Evolutionary conservation across 2,329 filamentous ascomycete genomes (phyloP).

Genomic region (Geosmithia morbida): DNA sequence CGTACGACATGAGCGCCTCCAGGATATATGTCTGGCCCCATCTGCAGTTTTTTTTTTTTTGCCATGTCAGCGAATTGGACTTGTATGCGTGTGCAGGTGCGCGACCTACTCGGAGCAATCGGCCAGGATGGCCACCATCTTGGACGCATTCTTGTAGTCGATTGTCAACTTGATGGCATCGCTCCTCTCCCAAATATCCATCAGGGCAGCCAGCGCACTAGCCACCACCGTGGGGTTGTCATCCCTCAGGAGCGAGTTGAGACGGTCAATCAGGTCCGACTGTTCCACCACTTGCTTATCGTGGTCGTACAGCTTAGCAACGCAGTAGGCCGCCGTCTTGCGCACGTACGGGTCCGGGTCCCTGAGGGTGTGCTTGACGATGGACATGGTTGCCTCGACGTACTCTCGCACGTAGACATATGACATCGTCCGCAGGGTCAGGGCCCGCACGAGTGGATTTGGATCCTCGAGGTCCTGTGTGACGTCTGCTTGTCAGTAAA

Average conservation of each 20-base stretch:
- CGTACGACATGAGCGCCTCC: constrained; percentile 94
- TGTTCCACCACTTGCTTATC: constrained; percentile 79
- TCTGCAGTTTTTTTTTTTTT: constrained; percentile 29
- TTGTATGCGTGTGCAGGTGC: neutral
- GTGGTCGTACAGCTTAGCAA: constrained; percentile 96
- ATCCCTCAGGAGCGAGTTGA: constrained; percentile 82
- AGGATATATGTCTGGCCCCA: constrained; percentile 99
- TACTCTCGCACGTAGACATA: constrained; percentile 96
- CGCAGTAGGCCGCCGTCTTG: constrained; percentile 91
- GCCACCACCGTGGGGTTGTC: constrained; percentile 97
- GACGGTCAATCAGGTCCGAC: constrained; percentile 80
- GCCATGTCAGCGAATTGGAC: neutral
- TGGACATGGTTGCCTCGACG: constrained; percentile 75
- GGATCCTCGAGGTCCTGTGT: constrained; percentile 77
- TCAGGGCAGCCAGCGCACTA: constrained; percentile 76
- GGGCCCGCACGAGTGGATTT: constrained; percentile 82
- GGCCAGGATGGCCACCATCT: constrained; percentile 90
- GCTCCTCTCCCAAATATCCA: constrained; percentile 98
- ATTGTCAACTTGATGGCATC: constrained; percentile 97
- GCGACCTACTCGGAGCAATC: constrained; percentile 84
- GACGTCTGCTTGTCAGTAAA: constrained; percentile 4
- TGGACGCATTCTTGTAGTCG: constrained; percentile 92
- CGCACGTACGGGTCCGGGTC: constrained; percentile 92
- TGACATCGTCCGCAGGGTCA: constrained; percentile 88
- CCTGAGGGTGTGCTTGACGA: constrained; percentile 69